A percentile compares a stretch with the other conserved stretches of the same genome.
Conservation (phyloP, 2,329 filamentous ascomycete species). For the Zymoseptoria tritici region DNA sequence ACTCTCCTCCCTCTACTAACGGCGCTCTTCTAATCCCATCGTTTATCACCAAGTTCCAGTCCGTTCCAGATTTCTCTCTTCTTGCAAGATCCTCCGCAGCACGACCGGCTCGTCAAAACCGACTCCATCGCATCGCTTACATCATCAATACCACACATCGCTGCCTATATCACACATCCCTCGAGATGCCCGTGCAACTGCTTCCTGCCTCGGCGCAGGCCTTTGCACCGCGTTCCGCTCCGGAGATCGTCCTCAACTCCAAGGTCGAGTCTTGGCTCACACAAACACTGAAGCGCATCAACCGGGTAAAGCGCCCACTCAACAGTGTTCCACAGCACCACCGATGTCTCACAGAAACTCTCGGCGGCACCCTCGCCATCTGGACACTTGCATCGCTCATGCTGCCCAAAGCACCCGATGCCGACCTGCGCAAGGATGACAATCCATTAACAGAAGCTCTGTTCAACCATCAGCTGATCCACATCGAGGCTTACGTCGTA, state of each 20-base stretch:
- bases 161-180: slow-evolving; percentile 6
- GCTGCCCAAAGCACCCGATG: slow-evolving; percentile 80
- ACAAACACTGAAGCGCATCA: slow-evolving; percentile 91
- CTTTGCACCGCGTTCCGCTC: slow-evolving; percentile 87
- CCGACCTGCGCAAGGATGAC: slow-evolving; percentile 72
- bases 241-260: slow-evolving; percentile 86
- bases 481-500: slow-evolving; percentile 94
- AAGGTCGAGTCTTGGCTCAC: slow-evolving; percentile 97
- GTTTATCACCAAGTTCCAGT: slow-evolving; percentile 12
- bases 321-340: slow-evolving; percentile 96
- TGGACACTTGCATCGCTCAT: slow-evolving; percentile 93
- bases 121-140: slow-evolving; percentile 25
- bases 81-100: slow-evolving; percentile 22
- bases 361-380: slow-evolving; percentile 83
- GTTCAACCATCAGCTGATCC: slow-evolving; percentile 87
- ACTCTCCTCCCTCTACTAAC: slow-evolving; percentile 16
- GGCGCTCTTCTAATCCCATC: slow-evolving; percentile 24
- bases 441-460: slow-evolving; percentile 80
- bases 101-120: slow-evolving; percentile 7
- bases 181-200: slow-evolving; percentile 81
- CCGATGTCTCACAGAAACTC: slow-evolving; percentile 86
- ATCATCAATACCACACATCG: slow-evolving; percentile 16
- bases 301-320: slow-evolving; percentile 89
- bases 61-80: slow-evolving; percentile 22
- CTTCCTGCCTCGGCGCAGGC: slow-evolving; percentile 91